These are phyloP conservation scores for Acaromyces ingoldii DNA, from an alignment of 1,284 basidiomycete species.

Conservation along the genomic window DNA sequence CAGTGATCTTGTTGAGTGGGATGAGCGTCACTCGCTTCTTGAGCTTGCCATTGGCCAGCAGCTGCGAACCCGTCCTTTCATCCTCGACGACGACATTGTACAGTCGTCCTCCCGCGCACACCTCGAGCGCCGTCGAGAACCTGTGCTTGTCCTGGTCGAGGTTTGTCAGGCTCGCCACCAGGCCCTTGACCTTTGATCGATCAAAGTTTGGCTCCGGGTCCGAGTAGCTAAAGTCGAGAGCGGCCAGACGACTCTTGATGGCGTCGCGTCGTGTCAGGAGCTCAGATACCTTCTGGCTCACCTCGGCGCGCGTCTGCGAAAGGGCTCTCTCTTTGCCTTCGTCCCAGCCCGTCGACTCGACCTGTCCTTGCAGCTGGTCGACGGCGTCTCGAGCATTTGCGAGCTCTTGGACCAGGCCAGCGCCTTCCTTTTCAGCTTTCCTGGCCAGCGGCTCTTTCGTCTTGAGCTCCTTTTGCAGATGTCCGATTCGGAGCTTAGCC, in stretches of 20 bases:
- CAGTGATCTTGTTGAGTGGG: conserved; percentile 84
- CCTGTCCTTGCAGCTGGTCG: conserved; percentile 58
- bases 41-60: conserved; percentile 76
- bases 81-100: conserved; percentile 80
- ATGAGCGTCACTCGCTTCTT: conserved; percentile 89
- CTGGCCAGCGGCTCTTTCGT: conserved; percentile 74
- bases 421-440: conserved; percentile 75
- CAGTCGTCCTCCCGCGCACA: conserved; percentile 83
- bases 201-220: conserved; percentile 79
- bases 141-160: conserved; percentile 64
- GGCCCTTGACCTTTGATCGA: conserved; percentile 77
- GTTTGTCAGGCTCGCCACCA: conserved; percentile 63
- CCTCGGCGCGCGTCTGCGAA: conserved; percentile 60
- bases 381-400: conserved; percentile 53
- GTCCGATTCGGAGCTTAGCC: conserved; percentile 68
- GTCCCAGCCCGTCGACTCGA: conserved; percentile 72
- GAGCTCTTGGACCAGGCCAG: conserved; percentile 63
- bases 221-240: conserved; percentile 78
- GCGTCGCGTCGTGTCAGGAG: conserved; percentile 68
- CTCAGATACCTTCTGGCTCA: conserved; percentile 60
- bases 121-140: conserved; percentile 85
- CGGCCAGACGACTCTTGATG: conserved; percentile 65
- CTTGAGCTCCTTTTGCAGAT: conserved; percentile 76
- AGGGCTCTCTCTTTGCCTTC: conserved; percentile 67
- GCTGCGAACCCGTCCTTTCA: conserved; percentile 77